Base-by-base conservation (phyloP, 768 basidiomycete species). In the Lyophyllum decastes region DNA sequence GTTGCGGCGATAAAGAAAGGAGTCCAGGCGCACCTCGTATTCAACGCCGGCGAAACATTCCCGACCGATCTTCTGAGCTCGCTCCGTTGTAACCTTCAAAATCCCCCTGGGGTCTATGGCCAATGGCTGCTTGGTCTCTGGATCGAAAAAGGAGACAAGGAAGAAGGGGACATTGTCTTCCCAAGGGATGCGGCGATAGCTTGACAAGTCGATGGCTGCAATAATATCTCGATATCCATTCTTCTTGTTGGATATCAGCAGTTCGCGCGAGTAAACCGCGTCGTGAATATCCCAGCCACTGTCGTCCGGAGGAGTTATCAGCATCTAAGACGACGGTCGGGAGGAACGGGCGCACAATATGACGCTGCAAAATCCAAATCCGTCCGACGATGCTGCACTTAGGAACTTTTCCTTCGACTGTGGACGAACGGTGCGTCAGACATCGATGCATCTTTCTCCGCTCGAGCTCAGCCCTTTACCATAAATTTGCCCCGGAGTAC, bases 201-300 rank as follows among this genome's bases (percentile, higher is more conserved):
- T 92, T 0, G 88, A 84, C 16, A 97, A 79, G 71, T 98, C 96
- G 59, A 99, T 89, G 30, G 78, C 72, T 8, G 97, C 97, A 35
- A 91, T 73, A 47, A 99, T 73, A 69, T 99, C 97, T 4, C 87
- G 83, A 74, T 95, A 98, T 0, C 97, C 97, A 63, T 98, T 99
- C 22, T 82, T 83, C 68, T 83, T 86, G 75, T 97, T 98, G 22
- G 95, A 95, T 58, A 99, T 90, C 14, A 88, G 78, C 11, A 98
- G 84, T 72, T 98, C 97, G 22, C 81, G 82, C 4, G 86, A 80
- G 74, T 98, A 98, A 4, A 91, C 84, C 0, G 80, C 61, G 68
- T 98, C 97, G 63, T 98, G 94, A 16, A 98, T 87, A 71, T 96
- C 92, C 95, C 93, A 94, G 48, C 90, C 92, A 59, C 89, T 94